Conservation (phyloP, 2,329 filamentous ascomycete genomes). For the Dactylellina leptospora region DNA sequence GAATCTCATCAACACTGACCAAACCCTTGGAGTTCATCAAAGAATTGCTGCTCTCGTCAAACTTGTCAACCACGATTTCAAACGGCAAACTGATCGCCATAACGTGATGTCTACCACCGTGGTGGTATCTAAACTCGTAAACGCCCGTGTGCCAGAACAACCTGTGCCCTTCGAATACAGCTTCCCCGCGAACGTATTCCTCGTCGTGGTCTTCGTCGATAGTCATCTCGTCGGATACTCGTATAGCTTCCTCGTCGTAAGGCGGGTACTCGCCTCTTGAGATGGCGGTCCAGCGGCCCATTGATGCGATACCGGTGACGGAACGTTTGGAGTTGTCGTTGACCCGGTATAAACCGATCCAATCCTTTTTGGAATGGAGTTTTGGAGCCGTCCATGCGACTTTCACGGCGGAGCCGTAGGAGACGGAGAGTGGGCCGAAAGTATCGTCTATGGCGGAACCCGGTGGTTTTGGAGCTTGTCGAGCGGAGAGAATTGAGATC, state of each 20-base stretch:
- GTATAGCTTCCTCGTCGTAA: conserved; percentile 78
- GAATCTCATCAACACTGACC: conserved; percentile 65
- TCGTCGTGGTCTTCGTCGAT: conserved; percentile 62
- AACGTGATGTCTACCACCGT: conserved; percentile 88
- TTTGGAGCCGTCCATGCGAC: conserved; percentile 89
- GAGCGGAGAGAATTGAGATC: conserved; percentile 67
- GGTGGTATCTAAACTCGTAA: conserved; percentile 97
- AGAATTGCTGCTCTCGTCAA: conserved; percentile 67
- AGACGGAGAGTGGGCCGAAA: conserved; percentile 78
- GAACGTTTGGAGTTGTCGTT: conserved; percentile 90
- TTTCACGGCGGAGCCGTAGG: conserved; percentile 88
- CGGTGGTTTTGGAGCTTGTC: conserved; percentile 29
- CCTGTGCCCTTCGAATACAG: conserved; percentile 89
- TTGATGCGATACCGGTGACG: conserved; percentile 80
- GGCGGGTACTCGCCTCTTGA: conserved; percentile 80
- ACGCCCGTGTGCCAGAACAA: conserved; percentile 97
- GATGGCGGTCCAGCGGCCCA: conserved; percentile 88
- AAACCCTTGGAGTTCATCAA: conserved; percentile 58
- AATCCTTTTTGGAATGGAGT: conserved; percentile 89
- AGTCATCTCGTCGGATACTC: conserved; percentile 71
- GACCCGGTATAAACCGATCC: conserved; percentile 96
- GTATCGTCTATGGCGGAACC: conserved; percentile 58
- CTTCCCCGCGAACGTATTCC: conserved; percentile 76
- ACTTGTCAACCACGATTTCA: conserved; percentile 82
- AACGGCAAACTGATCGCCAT: conserved; percentile 95